Conservation (phyloP, 2,329 filamentous ascomycete species). For the Hymenoscyphus occultus region DNA sequence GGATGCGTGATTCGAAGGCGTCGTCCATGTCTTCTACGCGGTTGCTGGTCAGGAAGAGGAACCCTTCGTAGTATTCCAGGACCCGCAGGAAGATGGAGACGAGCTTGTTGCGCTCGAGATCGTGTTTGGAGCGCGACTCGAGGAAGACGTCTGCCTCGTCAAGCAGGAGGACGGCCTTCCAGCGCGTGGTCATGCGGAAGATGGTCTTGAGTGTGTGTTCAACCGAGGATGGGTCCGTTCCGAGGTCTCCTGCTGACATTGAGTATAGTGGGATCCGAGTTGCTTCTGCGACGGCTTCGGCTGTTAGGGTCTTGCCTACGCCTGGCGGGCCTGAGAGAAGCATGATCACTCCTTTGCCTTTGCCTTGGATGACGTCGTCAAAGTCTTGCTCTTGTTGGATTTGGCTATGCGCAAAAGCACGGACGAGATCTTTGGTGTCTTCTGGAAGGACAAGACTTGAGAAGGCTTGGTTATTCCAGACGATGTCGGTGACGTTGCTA, state of each 20-base stretch:
- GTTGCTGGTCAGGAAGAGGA: slow-evolving; percentile 36
- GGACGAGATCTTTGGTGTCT: slow-evolving; percentile 46
- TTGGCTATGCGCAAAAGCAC: slow-evolving; percentile 49
- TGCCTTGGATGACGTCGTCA: slow-evolving; percentile 35
- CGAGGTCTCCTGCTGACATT: slow-evolving; percentile 26
- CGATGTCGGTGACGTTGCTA: slow-evolving; percentile 21
- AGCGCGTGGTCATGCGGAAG: slow-evolving; percentile 26
- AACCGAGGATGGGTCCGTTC: slow-evolving; percentile 19
- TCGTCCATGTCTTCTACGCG: slow-evolving; percentile 36
- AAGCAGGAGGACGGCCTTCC: slow-evolving; percentile 26
- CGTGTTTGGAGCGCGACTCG: slow-evolving; percentile 43
- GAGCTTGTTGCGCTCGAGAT: slow-evolving; percentile 51
- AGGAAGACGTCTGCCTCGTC: slow-evolving; percentile 52
- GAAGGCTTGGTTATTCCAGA: slow-evolving; percentile 45
- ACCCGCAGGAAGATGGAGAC: slow-evolving; percentile 40
- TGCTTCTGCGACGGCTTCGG: slow-evolving; percentile 40
- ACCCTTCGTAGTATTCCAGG: slow-evolving; percentile 13
- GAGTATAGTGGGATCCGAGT: slow-evolving; percentile 23
- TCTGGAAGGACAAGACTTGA: slow-evolving; percentile 47
- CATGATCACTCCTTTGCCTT: slow-evolving; percentile 43
- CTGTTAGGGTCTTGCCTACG: slow-evolving; percentile 29
- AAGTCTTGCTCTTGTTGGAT: slow-evolving; percentile 23
- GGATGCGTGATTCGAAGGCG: slow-evolving; percentile 44
- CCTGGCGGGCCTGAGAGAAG: slow-evolving; percentile 39
- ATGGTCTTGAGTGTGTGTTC: slow-evolving; percentile 25